Conservation (phyloP, 257 asterid species). For the Henckelia pumila region DNA sequence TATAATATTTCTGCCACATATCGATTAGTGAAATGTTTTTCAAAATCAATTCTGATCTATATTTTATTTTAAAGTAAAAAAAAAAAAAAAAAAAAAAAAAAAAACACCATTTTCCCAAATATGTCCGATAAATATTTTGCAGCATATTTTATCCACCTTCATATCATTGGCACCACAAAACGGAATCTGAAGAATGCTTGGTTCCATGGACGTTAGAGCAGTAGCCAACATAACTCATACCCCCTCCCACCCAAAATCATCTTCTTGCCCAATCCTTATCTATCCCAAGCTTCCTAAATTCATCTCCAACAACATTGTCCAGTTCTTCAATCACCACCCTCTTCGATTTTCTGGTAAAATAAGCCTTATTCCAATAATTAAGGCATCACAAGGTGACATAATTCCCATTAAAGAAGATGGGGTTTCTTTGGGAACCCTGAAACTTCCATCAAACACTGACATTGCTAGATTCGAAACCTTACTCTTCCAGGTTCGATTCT, state of each 20-base stretch:
- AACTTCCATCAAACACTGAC: conserved; percentile 67
- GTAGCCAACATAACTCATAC: conserved; percentile 28
- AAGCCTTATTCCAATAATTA: conserved; percentile 24
- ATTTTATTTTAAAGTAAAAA: no score
- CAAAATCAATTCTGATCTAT: no score
- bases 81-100: no score
- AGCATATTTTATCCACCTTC: no score
- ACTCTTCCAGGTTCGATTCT: conserved; percentile 66
- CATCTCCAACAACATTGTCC: conserved; percentile 20
- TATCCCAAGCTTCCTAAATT: conserved; percentile 30
- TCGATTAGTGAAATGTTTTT: no score
- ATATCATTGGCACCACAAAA: no score
- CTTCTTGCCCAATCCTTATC: conserved; percentile 1
- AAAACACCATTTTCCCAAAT: no score
- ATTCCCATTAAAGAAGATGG: conserved; percentile 49
- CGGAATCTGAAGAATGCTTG: conserved; percentile 32
- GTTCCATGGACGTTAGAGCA: conserved; percentile 44
- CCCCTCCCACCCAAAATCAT: conserved; percentile 26
- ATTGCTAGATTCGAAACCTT: conserved; percentile 71
- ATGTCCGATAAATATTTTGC: no score
- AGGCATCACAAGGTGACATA: conserved; percentile 40
- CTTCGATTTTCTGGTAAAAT: conserved; percentile 24
- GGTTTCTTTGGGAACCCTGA: conserved; percentile 83
- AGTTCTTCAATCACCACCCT: conserved; percentile 23
- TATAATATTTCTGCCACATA: no score